Conservation (phyloP, 2,329 filamentous ascomycete genomes). For the Colletotrichum caudatum region DNA sequence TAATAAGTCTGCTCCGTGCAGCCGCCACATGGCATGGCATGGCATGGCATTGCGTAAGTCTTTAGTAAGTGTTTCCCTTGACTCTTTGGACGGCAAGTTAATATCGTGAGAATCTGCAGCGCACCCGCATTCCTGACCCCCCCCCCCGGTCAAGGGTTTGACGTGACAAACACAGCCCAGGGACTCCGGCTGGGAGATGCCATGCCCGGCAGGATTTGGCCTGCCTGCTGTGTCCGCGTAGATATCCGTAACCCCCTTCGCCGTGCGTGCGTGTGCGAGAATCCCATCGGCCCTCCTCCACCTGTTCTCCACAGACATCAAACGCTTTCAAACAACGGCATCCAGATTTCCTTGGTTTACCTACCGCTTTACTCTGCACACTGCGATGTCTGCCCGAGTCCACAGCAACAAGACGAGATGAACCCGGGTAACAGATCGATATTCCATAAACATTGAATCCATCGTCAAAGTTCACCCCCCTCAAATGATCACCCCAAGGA, state of each 20-base stretch:
- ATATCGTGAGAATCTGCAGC: background rate
- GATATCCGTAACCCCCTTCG: too few species aligned
- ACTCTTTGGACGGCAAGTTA: background rate
- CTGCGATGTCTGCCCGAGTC: background rate
- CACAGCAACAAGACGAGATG: slow-evolving; percentile 15
- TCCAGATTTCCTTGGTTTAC: slow-evolving; percentile 6
- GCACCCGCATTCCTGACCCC: slow-evolving; percentile 1
- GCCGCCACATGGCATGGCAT: slow-evolving; percentile 1
- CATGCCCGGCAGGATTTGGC: too few species aligned
- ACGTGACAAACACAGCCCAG: background rate
- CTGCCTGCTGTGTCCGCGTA: too few species aligned
- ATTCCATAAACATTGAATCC: background rate
- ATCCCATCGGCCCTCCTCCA: slow-evolving; percentile 13
- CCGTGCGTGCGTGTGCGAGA: background rate
- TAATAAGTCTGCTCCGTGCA: slow-evolving; percentile 4
- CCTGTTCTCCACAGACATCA: slow-evolving; percentile 24
- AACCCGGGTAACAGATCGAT: slow-evolving; percentile 3
- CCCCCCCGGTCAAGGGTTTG: background rate
- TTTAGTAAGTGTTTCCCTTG: background rate
- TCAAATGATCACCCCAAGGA: background rate
- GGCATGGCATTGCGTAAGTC: background rate
- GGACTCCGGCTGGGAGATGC: background rate
- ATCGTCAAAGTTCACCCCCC: background rate
- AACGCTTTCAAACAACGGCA: slow-evolving; percentile 16
- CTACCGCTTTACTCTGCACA: too few species aligned